Evolutionary conservation across 257 asterid species (phyloP).

Genomic region (Fraxinus cuspidata): DNA sequence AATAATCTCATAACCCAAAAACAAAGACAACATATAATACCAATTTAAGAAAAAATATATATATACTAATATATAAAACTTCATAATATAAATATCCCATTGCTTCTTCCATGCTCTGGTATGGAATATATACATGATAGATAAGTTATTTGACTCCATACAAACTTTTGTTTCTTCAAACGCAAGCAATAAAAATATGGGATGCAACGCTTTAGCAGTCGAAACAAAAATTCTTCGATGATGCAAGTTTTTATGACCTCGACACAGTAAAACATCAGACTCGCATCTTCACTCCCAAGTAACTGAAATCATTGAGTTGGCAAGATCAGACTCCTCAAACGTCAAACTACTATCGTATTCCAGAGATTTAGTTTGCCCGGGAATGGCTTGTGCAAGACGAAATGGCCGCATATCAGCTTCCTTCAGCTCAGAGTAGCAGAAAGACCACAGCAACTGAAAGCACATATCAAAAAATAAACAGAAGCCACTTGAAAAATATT

Average conservation of each 20-base stretch:
- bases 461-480: constrained; percentile 21
- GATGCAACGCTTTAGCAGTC: constrained; percentile 10
- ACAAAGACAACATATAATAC: background rate
- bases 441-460: constrained; percentile 82
- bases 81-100: background rate
- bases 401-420: constrained; percentile 59
- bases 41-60: background rate
- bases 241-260: constrained; percentile 16
- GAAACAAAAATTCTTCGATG: constrained; percentile 26
- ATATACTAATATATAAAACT: background rate
- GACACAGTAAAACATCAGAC: background rate
- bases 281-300: constrained; percentile 60
- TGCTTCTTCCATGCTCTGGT: constrained; percentile 14
- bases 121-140: constrained; percentile 29
- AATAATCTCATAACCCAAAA: background rate
- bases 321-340: constrained; percentile 75
- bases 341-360: constrained; percentile 48
- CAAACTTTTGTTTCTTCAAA: constrained; percentile 20
- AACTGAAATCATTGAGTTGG: constrained; percentile 80
- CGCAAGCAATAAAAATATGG: constrained; percentile 14
- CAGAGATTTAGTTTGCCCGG: constrained; percentile 61
- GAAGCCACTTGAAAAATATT: constrained; percentile 1
- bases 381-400: constrained; percentile 75
- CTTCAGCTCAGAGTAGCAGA: constrained; percentile 68
- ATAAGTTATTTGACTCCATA: constrained; percentile 7